phyloP scores from a whole-genome alignment of 352 stramenopile genomes.

The Pythium utonaiense region DNA sequence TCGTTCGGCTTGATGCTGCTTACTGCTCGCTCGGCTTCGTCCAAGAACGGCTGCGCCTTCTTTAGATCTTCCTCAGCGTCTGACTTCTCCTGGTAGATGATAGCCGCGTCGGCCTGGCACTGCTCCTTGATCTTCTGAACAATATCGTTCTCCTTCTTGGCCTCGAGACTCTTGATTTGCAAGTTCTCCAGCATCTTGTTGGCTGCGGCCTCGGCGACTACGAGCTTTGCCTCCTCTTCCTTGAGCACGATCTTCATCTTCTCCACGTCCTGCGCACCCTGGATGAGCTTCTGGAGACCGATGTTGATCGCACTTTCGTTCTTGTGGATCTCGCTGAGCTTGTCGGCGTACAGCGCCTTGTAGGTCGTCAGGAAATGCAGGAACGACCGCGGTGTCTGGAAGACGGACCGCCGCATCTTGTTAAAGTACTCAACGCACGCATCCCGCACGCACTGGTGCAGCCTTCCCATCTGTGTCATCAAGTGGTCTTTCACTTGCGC shows the following conservation, averaged over 20 bases:
- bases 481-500: slow-evolving; percentile 56
- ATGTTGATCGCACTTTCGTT: slow-evolving; percentile 84
- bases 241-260: slow-evolving; percentile 88
- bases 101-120: slow-evolving; percentile 71
- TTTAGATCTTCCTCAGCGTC: slow-evolving; percentile 87
- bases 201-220: slow-evolving; percentile 69
- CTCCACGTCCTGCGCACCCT: slow-evolving; percentile 86
- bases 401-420: slow-evolving; percentile 79
- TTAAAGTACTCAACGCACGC: slow-evolving; percentile 66
- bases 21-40: slow-evolving; percentile 84
- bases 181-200: slow-evolving; percentile 84
- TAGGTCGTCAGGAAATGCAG: slow-evolving; percentile 85
- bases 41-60: slow-evolving; percentile 88
- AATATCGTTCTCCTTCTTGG: slow-evolving; percentile 89
- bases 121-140: slow-evolving; percentile 86
- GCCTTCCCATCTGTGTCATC: slow-evolving; percentile 62
- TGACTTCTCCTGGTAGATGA: slow-evolving; percentile 83
- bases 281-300: slow-evolving; percentile 84
- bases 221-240: slow-evolving; percentile 87
- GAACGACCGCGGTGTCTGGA: slow-evolving; percentile 88
- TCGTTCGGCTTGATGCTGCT: slow-evolving; percentile 89
- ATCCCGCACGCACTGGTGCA: slow-evolving; percentile 75
- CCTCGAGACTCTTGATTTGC: slow-evolving; percentile 75
- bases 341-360: slow-evolving; percentile 69
- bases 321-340: slow-evolving; percentile 68